Conservation (phyloP, 106 monocot species). For the Allium sativum region DNA sequence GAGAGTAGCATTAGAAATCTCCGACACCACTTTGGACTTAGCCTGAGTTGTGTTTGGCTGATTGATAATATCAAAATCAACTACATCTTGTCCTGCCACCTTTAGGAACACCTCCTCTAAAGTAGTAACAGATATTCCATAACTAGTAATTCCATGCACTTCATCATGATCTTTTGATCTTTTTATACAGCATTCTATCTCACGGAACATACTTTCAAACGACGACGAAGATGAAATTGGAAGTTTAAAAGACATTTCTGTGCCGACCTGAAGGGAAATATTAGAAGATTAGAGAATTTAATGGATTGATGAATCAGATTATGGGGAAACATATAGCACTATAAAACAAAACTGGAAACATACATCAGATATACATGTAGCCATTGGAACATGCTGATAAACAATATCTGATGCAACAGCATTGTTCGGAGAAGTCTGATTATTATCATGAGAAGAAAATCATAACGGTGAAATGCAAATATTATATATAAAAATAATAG, state of each 20-base stretch:
- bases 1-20: conserved; percentile 14
- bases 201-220: conserved; percentile 80
- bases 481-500: not conserved
- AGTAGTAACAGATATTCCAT: conserved; percentile 87
- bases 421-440: conserved; percentile 42
- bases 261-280: conserved; percentile 47
- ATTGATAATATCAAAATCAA: conserved; percentile 21
- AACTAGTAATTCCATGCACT: conserved; percentile 55
- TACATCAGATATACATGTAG: conserved; percentile 79
- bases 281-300: not conserved
- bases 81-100: conserved; percentile 48
- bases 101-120: conserved; percentile 87
- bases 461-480: not conserved
- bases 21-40: conserved; percentile 16
- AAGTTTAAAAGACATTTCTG: conserved; percentile 80
- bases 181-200: conserved; percentile 66
- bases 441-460: not conserved
- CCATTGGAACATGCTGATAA: conserved; percentile 62
- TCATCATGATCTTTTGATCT: conserved; percentile 9
- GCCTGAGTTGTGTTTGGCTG: conserved; percentile 12
- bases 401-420: conserved; percentile 69
- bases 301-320: too few relatives aligned
- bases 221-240: conserved; percentile 63
- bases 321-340: not conserved
- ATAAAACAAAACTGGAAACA: conserved; percentile 3